Percentiles rank a stretch among this genome's conserved stretches.
Conservation (phyloP, 306 rosid species). For the Fragaria nilgerrensis region DNA sequence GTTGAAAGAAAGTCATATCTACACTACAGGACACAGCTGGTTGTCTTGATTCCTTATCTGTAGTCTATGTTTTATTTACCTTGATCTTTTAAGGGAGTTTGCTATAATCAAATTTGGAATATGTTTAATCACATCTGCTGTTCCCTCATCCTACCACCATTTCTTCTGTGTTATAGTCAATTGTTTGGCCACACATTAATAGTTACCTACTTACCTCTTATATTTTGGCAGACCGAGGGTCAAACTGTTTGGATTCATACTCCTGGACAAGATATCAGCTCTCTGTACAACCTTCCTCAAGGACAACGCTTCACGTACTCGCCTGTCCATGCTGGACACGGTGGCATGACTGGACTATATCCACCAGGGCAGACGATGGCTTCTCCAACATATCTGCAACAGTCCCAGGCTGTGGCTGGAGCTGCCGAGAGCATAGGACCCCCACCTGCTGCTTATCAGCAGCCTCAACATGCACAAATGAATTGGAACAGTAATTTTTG, state of each 20-base stretch:
- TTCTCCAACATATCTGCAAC: conserved; percentile 64
- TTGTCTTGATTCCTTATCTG: conserved; percentile 29
- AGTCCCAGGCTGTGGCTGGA: conserved; percentile 69
- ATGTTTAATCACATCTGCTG: background rate
- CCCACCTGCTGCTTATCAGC: conserved; percentile 63
- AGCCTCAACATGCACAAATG: conserved; percentile 57
- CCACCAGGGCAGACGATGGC: conserved; percentile 60
- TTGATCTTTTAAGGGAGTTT: background rate
- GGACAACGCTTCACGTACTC: conserved; percentile 62
- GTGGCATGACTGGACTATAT: conserved; percentile 52
- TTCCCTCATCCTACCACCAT: background rate
- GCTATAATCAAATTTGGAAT: background rate
- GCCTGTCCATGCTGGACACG: conserved; percentile 60
- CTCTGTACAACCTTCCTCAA: conserved; percentile 61
- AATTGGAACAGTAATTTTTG: conserved; percentile 62
- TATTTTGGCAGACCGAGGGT: conserved; percentile 57
- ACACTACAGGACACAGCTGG: conserved; percentile 79
- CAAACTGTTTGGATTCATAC: conserved; percentile 69
- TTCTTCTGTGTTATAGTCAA: background rate
- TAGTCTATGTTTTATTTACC: conserved; percentile 1
- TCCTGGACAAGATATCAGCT: conserved; percentile 72
- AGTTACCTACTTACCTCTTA: background rate
- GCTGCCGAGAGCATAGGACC: conserved; percentile 53
- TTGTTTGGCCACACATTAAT: background rate
- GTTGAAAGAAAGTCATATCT: conserved; percentile 67